Conservation (phyloP, 2,329 filamentous ascomycete genomes). For the Aphanocladium album region DNA sequence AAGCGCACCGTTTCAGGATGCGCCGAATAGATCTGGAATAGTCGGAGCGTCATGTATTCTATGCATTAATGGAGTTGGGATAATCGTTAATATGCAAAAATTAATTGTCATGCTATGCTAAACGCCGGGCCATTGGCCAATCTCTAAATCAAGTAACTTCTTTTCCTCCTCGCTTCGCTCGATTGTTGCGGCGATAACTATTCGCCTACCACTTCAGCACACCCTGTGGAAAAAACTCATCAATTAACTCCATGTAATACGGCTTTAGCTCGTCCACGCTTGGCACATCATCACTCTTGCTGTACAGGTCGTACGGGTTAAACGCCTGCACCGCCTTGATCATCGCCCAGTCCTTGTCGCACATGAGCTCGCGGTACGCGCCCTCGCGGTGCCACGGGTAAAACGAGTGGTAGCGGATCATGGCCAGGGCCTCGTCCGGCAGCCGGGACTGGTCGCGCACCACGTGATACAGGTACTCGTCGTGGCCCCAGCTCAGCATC, state of each 20-base stretch:
- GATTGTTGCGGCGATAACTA: no score
- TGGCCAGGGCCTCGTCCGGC: constrained; percentile 77
- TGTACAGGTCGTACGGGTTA: constrained; percentile 89
- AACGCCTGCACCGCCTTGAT: constrained; percentile 77
- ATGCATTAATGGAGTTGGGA: neutral
- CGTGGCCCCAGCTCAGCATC: constrained; percentile 87
- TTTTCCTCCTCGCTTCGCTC: neutral
- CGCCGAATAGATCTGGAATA: no score
- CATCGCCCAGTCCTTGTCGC: constrained; percentile 74
- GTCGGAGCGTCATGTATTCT: neutral
- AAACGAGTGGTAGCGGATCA: constrained; percentile 92
- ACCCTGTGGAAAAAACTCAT: constrained; percentile 38
- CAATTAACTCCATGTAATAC: constrained; percentile 39
- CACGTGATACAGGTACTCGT: constrained; percentile 83
- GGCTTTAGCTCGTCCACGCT: constrained; percentile 69
- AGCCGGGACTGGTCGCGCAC: constrained; percentile 76
- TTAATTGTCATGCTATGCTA: neutral
- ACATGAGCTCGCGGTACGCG: constrained; percentile 79
- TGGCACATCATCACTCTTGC: constrained; percentile 80
- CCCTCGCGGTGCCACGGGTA: constrained; percentile 86
- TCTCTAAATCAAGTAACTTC: neutral
- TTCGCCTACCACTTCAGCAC: constrained; percentile 33
- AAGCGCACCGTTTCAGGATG: neutral
- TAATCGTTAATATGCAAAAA: neutral
- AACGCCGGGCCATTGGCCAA: neutral